Evolutionary conservation across 1,139 yeast species (phyloP), one percentile per base, ranked within the genome.

Genomic region (Diutina siamensis): DNA sequence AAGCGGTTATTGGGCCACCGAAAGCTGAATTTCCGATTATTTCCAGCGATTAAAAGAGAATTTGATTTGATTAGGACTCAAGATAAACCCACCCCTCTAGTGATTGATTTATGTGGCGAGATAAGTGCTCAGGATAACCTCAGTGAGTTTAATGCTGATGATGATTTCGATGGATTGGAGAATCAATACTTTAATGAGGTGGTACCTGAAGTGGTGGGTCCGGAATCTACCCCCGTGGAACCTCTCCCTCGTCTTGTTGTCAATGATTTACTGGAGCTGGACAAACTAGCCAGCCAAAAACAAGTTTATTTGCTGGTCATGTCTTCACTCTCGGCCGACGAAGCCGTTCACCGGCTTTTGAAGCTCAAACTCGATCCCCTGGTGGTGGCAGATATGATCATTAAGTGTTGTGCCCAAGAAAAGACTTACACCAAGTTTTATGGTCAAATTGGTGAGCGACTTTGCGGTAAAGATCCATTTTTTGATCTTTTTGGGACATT

Each of bases 311-410:
- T 88, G 44, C 82, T 94, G 0, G 68, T 92, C 28, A 88, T 86
- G 84, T 86, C 97, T n/a, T 81, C 96, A 47, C 76, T 89, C 79
- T 82, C 95, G 1, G 80, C 92, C 2, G 95, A 87, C 53, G 99
- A 92, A 66, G 94, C 95, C 1, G 88, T 86, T 0, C 97, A 89
- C 61, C 89, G 89, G 59, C 63, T 92, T 12, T 55, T 85, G 40
- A 74, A 73, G 55, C 57, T 81, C 17, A 62, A 69, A 4, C 50
- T 52, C 8, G 52, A 56, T 18, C 54, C 60, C 35, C 60, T 59
- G 28, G 64, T 76, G 52, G 67, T 86, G 36, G 79, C 77, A 10
- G 92, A 85, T 53, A 85, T 87, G 78, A 65, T 92, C 12, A 69
- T 88, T 13, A 85, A 83, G 57, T 80, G 95, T 51, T 84, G 96